A percentile compares a stretch with the other conserved stretches of the same genome.
phyloP scores from a whole-genome alignment of 768 basidiomycete genomes.

The Tephrocybe sp. region DNA sequence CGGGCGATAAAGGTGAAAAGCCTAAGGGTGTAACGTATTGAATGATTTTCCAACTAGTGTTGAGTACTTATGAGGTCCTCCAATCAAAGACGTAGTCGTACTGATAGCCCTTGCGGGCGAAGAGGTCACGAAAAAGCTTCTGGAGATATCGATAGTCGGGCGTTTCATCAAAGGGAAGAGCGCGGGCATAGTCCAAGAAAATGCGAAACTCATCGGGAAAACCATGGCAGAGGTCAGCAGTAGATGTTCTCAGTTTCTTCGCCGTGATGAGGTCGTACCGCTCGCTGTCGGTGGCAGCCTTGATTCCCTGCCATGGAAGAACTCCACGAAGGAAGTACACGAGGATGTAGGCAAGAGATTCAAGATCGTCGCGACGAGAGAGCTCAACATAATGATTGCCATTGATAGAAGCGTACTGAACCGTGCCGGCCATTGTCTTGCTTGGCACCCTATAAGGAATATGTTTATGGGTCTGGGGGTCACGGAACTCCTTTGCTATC shows the following conservation, averaged over 20 bases:
- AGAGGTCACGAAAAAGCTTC: slow-evolving; percentile 98
- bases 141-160: slow-evolving; percentile 99
- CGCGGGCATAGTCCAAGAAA: slow-evolving; percentile 98
- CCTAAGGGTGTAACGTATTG: too few species aligned
- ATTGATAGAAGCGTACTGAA: slow-evolving; percentile 99
- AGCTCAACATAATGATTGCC: slow-evolving; percentile 98
- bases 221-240: slow-evolving; percentile 95
- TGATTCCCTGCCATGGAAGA: slow-evolving; percentile 98
- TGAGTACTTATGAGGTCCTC: too few species aligned
- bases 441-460: slow-evolving; percentile 99
- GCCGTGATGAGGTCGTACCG: slow-evolving; percentile 99
- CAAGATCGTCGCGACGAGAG: slow-evolving; percentile 95
- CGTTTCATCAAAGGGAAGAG: slow-evolving; percentile 99
- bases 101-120: slow-evolving; percentile 96
- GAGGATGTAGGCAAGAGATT: slow-evolving; percentile 96
- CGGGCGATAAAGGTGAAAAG: too few species aligned
- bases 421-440: slow-evolving; percentile 99
- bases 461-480: slow-evolving; percentile 99
- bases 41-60: too few species aligned
- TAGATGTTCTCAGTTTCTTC: slow-evolving; percentile 99
- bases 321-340: slow-evolving; percentile 99
- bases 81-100: slow-evolving; percentile 99
- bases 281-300: slow-evolving; percentile 99
- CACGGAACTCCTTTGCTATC: slow-evolving; percentile 99
- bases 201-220: slow-evolving; percentile 99